phyloP scores from a whole-genome alignment of 1,284 basidiomycete genomes.

The Sanghuangporus sanghuang region DNA sequence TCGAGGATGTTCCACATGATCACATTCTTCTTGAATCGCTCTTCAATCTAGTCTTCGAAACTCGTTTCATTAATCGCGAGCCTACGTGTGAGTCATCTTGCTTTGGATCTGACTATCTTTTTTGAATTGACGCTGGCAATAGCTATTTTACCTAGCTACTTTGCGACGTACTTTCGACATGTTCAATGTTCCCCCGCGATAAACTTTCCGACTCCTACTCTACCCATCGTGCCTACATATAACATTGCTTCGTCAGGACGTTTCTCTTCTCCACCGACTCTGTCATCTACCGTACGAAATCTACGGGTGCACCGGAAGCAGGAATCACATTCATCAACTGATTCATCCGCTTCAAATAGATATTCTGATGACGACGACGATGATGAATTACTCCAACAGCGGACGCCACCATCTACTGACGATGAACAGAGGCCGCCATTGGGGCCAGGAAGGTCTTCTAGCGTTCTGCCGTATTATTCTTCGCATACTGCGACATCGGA shows the following conservation, averaged over 20 bases:
- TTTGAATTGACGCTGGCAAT: conserved; percentile 2
- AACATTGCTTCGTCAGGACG: conserved; percentile 26
- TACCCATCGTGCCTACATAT: conserved; percentile 55
- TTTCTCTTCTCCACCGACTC: conserved; percentile 24
- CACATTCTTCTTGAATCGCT: conserved; percentile 62
- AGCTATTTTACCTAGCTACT: conserved; percentile 67
- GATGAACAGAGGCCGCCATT: conserved; percentile 9
- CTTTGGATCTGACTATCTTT: neutral
- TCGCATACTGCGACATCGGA: conserved; percentile 30
- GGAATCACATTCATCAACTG: conserved; percentile 21
- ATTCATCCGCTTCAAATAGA: conserved; percentile 5
- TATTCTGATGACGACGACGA: conserved; percentile 9
- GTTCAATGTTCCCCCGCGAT: conserved; percentile 56
- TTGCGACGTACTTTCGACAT: conserved; percentile 66
- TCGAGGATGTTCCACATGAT: conserved; percentile 40
- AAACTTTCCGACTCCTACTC: conserved; percentile 64
- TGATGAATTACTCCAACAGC: conserved; percentile 5
- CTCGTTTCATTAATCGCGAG: conserved; percentile 60
- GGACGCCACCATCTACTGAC: conserved; percentile 15
- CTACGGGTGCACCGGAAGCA: conserved; percentile 14
- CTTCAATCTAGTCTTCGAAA: conserved; percentile 55
- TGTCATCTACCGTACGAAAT: conserved; percentile 6
- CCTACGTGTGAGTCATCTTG: conserved; percentile 45
- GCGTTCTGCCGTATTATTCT: conserved; percentile 10
- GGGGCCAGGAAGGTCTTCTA: neutral